A percentile compares a stretch with the other conserved stretches of the same genome.
Conservation (phyloP, 2,329 filamentous ascomycete genomes). For the Cladobotryum protrusum region DNA sequence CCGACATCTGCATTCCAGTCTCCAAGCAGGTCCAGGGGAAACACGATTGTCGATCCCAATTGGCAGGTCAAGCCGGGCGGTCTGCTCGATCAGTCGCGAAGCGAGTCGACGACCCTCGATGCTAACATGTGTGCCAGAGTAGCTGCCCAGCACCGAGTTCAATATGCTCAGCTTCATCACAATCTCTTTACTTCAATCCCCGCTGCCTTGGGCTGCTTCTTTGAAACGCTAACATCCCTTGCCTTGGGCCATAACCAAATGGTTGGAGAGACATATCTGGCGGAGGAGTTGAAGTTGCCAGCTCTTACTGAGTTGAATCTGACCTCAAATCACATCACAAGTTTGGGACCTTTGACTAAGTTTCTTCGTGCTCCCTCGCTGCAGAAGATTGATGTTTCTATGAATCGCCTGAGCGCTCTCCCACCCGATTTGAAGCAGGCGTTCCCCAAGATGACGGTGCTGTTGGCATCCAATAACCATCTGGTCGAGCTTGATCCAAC, state of each 20-base stretch:
- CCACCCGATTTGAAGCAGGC: conserved; percentile 54
- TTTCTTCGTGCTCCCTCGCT: conserved; percentile 68
- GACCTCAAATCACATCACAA: conserved; percentile 65
- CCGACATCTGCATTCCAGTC: conserved; percentile 49
- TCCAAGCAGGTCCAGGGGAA: conserved; percentile 41
- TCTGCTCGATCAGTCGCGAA: conserved; percentile 64
- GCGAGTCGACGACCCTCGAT: conserved; percentile 54
- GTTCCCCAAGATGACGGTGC: conserved; percentile 64
- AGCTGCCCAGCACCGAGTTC: conserved; percentile 45
- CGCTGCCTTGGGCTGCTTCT: conserved; percentile 62
- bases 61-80: conserved; percentile 56
- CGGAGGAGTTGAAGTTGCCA: conserved; percentile 61
- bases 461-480: conserved; percentile 75
- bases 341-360: conserved; percentile 58
- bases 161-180: conserved; percentile 63
- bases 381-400: conserved; percentile 71
- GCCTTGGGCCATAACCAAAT: conserved; percentile 73
- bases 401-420: conserved; percentile 71
- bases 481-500: conserved; percentile 68
- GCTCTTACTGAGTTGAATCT: conserved; percentile 73
- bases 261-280: conserved; percentile 57
- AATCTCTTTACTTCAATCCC: conserved; percentile 71
- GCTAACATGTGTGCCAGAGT: conserved; percentile 51
- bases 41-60: conserved; percentile 41
- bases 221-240: conserved; percentile 62